These are phyloP conservation scores for Coemansia sp. DNA, from an alignment of 192 early-diverging fungal species.

Conservation along the genomic window DNA sequence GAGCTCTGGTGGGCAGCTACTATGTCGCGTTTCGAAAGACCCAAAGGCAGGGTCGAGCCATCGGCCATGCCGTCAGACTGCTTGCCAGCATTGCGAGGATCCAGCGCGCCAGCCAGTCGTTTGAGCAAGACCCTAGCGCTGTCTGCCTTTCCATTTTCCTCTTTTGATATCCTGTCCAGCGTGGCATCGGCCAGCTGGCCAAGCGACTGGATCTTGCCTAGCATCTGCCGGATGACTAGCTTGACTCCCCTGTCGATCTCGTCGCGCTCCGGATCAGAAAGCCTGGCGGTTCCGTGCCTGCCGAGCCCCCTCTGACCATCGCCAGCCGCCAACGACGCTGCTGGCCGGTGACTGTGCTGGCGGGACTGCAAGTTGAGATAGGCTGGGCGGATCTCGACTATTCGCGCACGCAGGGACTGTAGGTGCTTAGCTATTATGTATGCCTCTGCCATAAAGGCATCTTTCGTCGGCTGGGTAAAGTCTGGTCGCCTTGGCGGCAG, in stretches of 20 bases:
- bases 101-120: slow-evolving; percentile 43
- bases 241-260: slow-evolving; percentile 67
- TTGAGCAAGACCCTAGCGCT: slow-evolving; percentile 36
- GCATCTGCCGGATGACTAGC: slow-evolving; percentile 55
- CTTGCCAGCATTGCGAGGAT: slow-evolving; percentile 32
- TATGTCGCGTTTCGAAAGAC: slow-evolving; percentile 51
- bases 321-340: neutral
- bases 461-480: slow-evolving; percentile 28
- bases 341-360: slow-evolving; percentile 8
- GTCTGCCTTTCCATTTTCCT: neutral
- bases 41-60: neutral
- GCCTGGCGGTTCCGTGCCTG: slow-evolving; percentile 14
- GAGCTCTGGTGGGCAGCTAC: too few species aligned
- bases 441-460: slow-evolving; percentile 58
- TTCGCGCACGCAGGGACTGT: slow-evolving; percentile 48
- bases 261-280: slow-evolving; percentile 64
- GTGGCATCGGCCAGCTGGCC: slow-evolving; percentile 53
- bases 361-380: slow-evolving; percentile 51
- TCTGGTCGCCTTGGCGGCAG: slow-evolving; percentile 28
- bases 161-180: slow-evolving; percentile 26
- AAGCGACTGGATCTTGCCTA: slow-evolving; percentile 59
- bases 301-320: neutral
- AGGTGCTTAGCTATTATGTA: slow-evolving; percentile 59
- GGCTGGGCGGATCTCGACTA: slow-evolving; percentile 54
- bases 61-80: neutral